Base-by-base conservation (phyloP, 495 filamentous ascomycete genomes). In the Podospora australis region DNA sequence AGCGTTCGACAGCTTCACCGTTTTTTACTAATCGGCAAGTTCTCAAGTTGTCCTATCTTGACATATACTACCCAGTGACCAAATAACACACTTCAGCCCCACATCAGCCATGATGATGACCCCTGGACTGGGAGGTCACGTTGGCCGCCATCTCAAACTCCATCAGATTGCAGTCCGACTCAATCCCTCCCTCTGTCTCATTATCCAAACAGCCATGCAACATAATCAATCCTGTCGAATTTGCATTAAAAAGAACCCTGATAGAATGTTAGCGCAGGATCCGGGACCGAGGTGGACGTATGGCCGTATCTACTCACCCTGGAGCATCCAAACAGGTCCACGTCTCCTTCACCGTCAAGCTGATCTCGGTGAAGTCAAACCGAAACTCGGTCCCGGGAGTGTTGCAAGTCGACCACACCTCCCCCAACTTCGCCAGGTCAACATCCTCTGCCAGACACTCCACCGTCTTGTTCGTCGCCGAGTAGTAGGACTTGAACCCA, bases 111-210 rank as follows among this genome's bases (percentile, higher is more conserved):
- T n/a, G n/a, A n/a, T n/a, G n/a, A n/a, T n/a, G n/a, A n/a, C n/a
- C n/a, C n/a, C n/a, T n/a, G n/a, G n/a, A n/a, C n/a, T n/a, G n/a
- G n/a, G 42, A 38, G 25, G 53, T 56, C 21, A 50, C 41, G 30
- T 58, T 49, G 28, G 44, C 48, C 35, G 48, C 51, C 56, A 58
- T 50, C 32, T 58, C 56, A 20, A 58, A 49, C 48, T 54, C 56
- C 56, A 58, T 58, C 48, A 58, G 19, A 47, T 52, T 26, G 32
- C 56, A 58, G 20, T 58, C 56, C 40, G 56, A 54, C 36, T 58
- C 56, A 42, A 52, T 25, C 3, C 56, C 56, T 26, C 52, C 52
- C 7, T 52, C 56, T 35, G 52, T 52, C 14, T 52, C 35, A 42
- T 35, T 52, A 16, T 58, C 48, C 16, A 58, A 35, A 26, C 56